Evolutionary conservation across 768 basidiomycete genomes (phyloP).

Genomic region (Cubamyces sp.): DNA sequence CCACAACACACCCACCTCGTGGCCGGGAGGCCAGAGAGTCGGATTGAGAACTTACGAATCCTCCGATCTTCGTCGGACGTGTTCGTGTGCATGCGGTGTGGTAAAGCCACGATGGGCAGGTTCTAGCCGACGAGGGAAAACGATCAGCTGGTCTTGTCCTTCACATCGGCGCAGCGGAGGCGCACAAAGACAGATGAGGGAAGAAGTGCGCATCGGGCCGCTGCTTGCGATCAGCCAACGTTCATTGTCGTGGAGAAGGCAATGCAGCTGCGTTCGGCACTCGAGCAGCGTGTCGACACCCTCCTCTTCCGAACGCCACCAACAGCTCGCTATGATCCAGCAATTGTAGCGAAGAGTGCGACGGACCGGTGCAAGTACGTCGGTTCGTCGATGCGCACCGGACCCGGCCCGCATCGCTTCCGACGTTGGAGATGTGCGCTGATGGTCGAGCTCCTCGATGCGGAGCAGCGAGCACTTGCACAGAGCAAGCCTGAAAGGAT

Average conservation of each 20-base stretch:
- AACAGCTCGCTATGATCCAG: conserved; percentile 2
- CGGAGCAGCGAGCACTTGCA: no score
- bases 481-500: no score
- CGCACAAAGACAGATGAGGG: not conserved
- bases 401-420: no score
- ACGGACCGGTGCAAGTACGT: not conserved
- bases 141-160: conserved; percentile 3
- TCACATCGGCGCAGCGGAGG: not conserved
- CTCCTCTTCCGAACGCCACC: conserved; percentile 2
- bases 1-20: not conserved
- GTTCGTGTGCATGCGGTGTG: not conserved
- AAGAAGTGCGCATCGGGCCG: not conserved
- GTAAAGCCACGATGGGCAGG: not conserved
- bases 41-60: not conserved
- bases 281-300: not conserved
- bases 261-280: no score
- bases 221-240: not conserved
- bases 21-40: not conserved
- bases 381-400: not conserved
- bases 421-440: not conserved
- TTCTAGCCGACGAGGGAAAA: not conserved
- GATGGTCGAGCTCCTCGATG: not conserved
- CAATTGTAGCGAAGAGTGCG: not conserved
- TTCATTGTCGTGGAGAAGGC: no score
- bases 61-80: conserved; percentile 16